Evolutionary conservation across 2,329 filamentous ascomycete genomes (phyloP).

Genomic region (Hypoxylon sp.): DNA sequence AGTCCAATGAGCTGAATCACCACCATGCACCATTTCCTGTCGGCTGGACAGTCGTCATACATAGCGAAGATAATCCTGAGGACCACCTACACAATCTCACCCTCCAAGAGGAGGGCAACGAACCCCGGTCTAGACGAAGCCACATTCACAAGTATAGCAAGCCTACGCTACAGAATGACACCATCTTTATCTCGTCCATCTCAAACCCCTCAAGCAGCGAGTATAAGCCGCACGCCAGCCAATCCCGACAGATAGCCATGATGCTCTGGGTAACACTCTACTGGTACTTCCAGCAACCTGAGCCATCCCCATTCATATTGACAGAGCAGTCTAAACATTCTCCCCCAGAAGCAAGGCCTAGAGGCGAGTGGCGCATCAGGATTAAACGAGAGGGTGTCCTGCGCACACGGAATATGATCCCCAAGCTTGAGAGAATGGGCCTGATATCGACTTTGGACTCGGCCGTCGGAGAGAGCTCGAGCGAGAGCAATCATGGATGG

Average conservation of each 20-base stretch:
- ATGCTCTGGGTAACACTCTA: conserved; percentile 95
- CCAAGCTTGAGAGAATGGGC: conserved; percentile 95
- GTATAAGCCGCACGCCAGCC: conserved; percentile 83
- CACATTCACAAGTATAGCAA: conserved; percentile 76
- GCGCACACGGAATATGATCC: conserved; percentile 84
- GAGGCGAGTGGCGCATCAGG: conserved; percentile 87
- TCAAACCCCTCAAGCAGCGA: conserved; percentile 85
- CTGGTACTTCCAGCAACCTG: conserved; percentile 96
- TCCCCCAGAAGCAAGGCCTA: conserved; percentile 78
- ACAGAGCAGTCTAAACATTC: conserved; percentile 76
- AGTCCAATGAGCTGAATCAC: conserved; percentile 79
- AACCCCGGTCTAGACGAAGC: conserved; percentile 49
- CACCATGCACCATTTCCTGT: conserved; percentile 81
- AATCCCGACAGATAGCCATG: conserved; percentile 92
- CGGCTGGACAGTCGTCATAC: conserved; percentile 91
- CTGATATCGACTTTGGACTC: conserved; percentile 83
- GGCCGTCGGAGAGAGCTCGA: conserved; percentile 75
- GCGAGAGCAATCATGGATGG: conserved; percentile 78
- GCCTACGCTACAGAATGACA: conserved; percentile 84
- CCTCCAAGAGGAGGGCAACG: conserved; percentile 53
- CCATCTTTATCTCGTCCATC: conserved; percentile 91
- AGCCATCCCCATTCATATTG: conserved; percentile 75
- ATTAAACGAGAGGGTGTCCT: conserved; percentile 92
- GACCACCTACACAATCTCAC: conserved; percentile 51
- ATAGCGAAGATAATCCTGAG: conserved; percentile 70